A percentile compares a stretch with the other conserved stretches of the same genome.
Evolutionary conservation across 441 rosid genomes (phyloP).

Genomic region (Caryocar brasiliense): DNA sequence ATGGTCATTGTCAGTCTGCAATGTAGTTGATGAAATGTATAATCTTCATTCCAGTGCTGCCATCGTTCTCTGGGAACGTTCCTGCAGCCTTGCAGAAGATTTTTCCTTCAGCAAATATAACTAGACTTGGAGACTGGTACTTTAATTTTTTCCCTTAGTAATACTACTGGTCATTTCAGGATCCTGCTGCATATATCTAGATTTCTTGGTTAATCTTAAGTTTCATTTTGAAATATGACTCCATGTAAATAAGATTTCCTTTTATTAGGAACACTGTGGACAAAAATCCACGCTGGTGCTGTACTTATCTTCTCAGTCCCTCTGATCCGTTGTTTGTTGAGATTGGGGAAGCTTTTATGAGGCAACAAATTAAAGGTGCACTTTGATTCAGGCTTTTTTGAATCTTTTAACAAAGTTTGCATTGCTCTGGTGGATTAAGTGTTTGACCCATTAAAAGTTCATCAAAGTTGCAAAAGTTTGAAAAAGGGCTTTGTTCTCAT

Average conservation of each 20-base stretch:
- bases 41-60: constrained; percentile 55
- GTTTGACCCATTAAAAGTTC: too few species aligned
- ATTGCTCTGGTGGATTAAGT: too few species aligned
- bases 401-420: too few species aligned
- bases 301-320: constrained; percentile 90
- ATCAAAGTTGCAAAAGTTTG: too few species aligned
- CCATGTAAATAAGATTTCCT: constrained; percentile 1
- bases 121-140: constrained; percentile 88
- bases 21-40: not conserved
- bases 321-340: constrained; percentile 82
- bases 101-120: constrained; percentile 77
- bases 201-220: not conserved
- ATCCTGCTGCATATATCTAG: too few species aligned
- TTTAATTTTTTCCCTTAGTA: too few species aligned
- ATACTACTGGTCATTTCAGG: too few species aligned
- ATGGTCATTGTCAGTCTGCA: not conserved
- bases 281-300: constrained; percentile 83
- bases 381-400: not conserved
- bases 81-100: constrained; percentile 73
- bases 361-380: constrained; percentile 65
- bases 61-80: constrained; percentile 95
- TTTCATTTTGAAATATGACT: constrained; percentile 1
- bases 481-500: too few species aligned
- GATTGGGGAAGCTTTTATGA: constrained; percentile 83
- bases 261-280: constrained; percentile 81